phyloP scores from a whole-genome alignment of 192 early-diverging fungal species.

The Rhizoclosmatium sp. region DNA sequence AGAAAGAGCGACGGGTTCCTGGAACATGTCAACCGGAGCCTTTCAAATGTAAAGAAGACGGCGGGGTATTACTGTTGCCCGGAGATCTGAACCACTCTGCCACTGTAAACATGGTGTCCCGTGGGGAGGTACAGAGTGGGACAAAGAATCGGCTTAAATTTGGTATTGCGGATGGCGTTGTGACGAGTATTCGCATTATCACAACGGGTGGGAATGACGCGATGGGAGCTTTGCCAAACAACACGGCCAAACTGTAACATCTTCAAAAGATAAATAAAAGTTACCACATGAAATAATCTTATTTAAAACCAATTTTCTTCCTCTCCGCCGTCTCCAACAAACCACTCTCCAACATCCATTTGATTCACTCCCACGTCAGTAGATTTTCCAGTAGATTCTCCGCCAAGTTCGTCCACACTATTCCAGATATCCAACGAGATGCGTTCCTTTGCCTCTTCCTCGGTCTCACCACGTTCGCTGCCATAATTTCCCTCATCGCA shows the following conservation, averaged over 20 bases:
- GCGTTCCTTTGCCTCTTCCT: no score
- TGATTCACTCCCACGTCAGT: neutral
- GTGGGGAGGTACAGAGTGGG: neutral
- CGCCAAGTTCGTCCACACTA: no score
- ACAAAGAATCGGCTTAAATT: constrained; percentile 20
- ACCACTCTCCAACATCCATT: neutral
- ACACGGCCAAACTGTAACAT: neutral
- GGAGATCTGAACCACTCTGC: constrained; percentile 19
- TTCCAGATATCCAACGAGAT: no score
- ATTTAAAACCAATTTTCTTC: constrained; percentile 11
- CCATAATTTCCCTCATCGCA: no score
- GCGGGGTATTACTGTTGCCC: constrained; percentile 8
- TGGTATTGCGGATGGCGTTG: constrained; percentile 1
- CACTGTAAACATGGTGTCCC: neutral
- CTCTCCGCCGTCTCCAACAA: neutral
- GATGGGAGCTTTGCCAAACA: constrained; percentile 13
- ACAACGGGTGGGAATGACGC: constrained; percentile 22
- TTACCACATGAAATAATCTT: neutral
- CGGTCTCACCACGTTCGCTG: no score
- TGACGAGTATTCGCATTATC: constrained; percentile 3
- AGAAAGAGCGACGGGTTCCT: neutral
- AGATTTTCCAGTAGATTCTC: no score
- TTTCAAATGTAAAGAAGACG: constrained; percentile 10
- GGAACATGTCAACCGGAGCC: constrained; percentile 20
- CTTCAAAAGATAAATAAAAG: neutral